A percentile compares a stretch with the other conserved stretches of the same genome.
Conservation (phyloP, 2,329 filamentous ascomycete genomes). For the Verticillium albo-atrum region DNA sequence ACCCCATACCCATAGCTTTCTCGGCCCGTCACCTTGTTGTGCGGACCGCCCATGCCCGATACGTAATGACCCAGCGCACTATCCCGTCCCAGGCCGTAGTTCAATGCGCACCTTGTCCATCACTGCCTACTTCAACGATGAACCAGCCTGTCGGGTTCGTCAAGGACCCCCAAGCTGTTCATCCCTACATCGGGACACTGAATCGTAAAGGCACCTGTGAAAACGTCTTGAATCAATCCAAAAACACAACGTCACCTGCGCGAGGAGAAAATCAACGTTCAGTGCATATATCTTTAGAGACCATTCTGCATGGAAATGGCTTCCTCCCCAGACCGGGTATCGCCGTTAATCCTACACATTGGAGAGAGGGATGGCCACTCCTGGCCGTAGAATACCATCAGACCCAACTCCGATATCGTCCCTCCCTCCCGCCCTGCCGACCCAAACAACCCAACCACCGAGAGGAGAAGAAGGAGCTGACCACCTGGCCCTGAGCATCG, state of each 20-base stretch:
- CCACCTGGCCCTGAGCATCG: background rate
- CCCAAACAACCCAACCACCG: background rate
- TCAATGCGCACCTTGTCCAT: background rate
- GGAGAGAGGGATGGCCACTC: background rate
- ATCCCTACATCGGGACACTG: background rate
- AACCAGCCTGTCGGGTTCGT: background rate
- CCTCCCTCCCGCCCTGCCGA: background rate
- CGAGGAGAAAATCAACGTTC: too few relatives aligned
- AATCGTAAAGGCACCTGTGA: too few relatives aligned
- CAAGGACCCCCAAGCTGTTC: too few relatives aligned
- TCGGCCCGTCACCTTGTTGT: background rate
- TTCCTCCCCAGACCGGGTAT: background rate
- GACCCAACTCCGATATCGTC: background rate
- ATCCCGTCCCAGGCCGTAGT: slow-evolving; percentile 4
- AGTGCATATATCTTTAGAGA: background rate
- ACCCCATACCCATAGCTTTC: background rate
- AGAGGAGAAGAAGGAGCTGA: background rate
- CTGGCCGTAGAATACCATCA: background rate
- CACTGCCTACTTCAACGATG: background rate
- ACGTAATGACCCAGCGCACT: slow-evolving; percentile 2
- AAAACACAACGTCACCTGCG: too few relatives aligned
- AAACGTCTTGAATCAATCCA: too few relatives aligned
- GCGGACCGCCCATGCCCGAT: slow-evolving; percentile 1
- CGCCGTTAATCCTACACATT: slow-evolving; percentile 2
- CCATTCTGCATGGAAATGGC: background rate